phyloP scores from a whole-genome alignment of 2,329 filamentous ascomycete species.

The Dactylellina haptotyla region DNA sequence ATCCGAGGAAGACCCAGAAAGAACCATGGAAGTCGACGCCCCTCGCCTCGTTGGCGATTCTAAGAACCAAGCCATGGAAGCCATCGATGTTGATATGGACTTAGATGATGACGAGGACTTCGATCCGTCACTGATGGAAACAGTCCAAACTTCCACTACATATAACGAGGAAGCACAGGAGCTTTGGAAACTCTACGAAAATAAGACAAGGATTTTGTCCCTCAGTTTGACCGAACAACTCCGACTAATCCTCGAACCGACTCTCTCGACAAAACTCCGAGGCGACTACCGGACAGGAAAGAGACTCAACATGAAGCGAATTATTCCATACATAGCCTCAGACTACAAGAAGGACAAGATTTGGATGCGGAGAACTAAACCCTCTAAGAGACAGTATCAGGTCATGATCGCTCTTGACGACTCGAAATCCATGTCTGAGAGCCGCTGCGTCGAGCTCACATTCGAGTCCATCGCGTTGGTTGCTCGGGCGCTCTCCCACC shows the following conservation, averaged over 20 bases:
- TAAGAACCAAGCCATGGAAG: slow-evolving; percentile 15
- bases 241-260: slow-evolving; percentile 92
- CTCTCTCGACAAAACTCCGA: slow-evolving; percentile 92
- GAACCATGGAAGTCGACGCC: slow-evolving; percentile 22
- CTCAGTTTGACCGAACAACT: slow-evolving; percentile 92
- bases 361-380: slow-evolving; percentile 94
- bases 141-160: not conserved
- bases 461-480: slow-evolving; percentile 95
- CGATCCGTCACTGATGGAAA: not conserved
- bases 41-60: slow-evolving; percentile 25
- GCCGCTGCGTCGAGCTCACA: slow-evolving; percentile 78
- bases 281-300: slow-evolving; percentile 98
- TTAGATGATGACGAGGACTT: slow-evolving; percentile 14
- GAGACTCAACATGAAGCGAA: slow-evolving; percentile 97
- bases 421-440: slow-evolving; percentile 90
- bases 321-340: slow-evolving; percentile 98
- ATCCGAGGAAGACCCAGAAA: slow-evolving; percentile 37
- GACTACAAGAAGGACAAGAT: slow-evolving; percentile 99
- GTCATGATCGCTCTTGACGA: slow-evolving; percentile 98
- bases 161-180: slow-evolving; percentile 70
- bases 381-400: slow-evolving; percentile 93
- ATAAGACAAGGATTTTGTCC: slow-evolving; percentile 83
- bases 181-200: slow-evolving; percentile 87
- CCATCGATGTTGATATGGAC: slow-evolving; percentile 36
- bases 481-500: slow-evolving; percentile 84